phyloP scores from a whole-genome alignment of 805 yeast species.

The Kuraishia floccosa region DNA sequence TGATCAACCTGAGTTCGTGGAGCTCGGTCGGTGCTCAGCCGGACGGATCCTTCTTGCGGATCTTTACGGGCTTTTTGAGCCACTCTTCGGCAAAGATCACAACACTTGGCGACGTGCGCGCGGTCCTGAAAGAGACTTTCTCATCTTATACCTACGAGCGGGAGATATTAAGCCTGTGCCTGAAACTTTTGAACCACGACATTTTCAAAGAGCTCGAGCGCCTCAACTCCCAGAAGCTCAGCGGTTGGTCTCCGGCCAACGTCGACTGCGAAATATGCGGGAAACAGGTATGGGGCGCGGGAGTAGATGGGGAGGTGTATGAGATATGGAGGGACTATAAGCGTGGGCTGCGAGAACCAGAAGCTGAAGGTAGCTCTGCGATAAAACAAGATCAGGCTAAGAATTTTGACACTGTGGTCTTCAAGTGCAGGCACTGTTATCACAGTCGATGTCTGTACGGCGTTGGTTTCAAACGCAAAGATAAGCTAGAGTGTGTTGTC shows the following conservation, averaged over 20 bases:
- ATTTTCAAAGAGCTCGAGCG: slow-evolving; percentile 33
- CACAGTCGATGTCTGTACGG: slow-evolving; percentile 45
- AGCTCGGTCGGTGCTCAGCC: background rate
- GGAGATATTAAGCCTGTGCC: slow-evolving; percentile 36
- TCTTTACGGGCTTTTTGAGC: slow-evolving; percentile 43
- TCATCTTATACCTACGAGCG: slow-evolving; percentile 56
- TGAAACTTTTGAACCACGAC: slow-evolving; percentile 44
- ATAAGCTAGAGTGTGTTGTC: background rate
- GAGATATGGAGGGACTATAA: slow-evolving; percentile 2
- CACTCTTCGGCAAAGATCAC: slow-evolving; percentile 35
- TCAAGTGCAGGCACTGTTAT: slow-evolving; percentile 58
- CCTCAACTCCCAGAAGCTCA: slow-evolving; percentile 26
- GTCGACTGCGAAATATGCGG: slow-evolving; percentile 72
- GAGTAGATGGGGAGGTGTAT: slow-evolving; percentile 34
- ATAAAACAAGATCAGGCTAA: slow-evolving; percentile 2
- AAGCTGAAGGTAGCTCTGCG: slow-evolving; percentile 3
- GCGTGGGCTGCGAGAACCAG: slow-evolving; percentile 5
- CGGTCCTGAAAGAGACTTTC: slow-evolving; percentile 51
- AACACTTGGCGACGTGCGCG: slow-evolving; percentile 46
- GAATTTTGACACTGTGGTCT: slow-evolving; percentile 30
- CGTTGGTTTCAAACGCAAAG: slow-evolving; percentile 25
- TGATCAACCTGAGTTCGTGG: slow-evolving; percentile 16
- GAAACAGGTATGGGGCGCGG: slow-evolving; percentile 59
- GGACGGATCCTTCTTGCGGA: slow-evolving; percentile 32
- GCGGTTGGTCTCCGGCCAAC: slow-evolving; percentile 53